A percentile compares a stretch with the other conserved stretches of the same genome.
phyloP scores from a whole-genome alignment of 345 rosid species.

The Eucalyptus erythrocorys region DNA sequence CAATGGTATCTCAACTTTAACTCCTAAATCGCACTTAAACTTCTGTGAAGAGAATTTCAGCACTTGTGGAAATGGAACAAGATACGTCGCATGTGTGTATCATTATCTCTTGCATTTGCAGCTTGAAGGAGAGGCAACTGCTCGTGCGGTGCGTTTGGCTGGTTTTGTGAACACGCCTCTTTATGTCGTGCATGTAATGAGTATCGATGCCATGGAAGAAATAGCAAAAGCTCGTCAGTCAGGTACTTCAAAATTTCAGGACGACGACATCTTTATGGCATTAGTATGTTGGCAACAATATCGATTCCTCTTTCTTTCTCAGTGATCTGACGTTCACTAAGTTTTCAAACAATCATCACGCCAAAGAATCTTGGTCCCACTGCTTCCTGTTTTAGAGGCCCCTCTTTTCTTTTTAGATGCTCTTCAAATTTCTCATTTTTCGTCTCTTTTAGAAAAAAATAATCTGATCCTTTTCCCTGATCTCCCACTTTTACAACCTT shows the following conservation, averaged over 20 bases:
- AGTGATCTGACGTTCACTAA: background rate
- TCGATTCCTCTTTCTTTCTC: background rate
- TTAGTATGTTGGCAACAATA: background rate
- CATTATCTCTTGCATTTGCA: slow-evolving; percentile 10
- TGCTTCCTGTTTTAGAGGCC: background rate
- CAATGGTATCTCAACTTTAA: background rate
- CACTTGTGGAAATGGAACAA: background rate
- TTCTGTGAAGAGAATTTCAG: background rate
- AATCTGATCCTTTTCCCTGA: background rate
- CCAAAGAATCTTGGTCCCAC: background rate
- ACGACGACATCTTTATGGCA: background rate
- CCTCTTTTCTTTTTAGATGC: background rate
- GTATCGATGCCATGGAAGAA: slow-evolving; percentile 97
- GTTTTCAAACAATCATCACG: background rate
- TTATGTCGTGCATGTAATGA: slow-evolving; percentile 97
- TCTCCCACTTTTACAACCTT: background rate
- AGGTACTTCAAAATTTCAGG: slow-evolving; percentile 19
- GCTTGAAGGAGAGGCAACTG: slow-evolving; percentile 97
- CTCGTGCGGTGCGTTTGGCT: slow-evolving; percentile 88
- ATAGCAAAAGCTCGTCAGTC: slow-evolving; percentile 84
- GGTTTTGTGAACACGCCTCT: slow-evolving; percentile 82
- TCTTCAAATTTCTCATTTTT: background rate
- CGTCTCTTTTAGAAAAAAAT: background rate
- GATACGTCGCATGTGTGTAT: background rate
- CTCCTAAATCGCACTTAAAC: background rate